These are phyloP conservation scores for Cajanus cajan DNA, from an alignment of 306 rosid genomes.

Conservation along the genomic window DNA sequence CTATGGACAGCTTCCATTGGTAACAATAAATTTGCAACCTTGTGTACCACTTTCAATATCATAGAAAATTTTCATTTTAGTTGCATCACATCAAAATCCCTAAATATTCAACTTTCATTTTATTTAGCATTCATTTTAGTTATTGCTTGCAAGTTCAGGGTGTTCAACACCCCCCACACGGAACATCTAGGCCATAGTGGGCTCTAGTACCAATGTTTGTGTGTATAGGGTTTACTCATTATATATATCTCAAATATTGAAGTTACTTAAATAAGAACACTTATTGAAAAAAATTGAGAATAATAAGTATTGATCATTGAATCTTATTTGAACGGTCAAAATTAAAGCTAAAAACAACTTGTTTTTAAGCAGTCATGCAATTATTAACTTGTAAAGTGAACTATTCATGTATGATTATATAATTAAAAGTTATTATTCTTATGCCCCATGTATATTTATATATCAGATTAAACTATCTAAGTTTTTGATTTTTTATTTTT, in stretches of 20 bases:
- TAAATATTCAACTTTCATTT: neutral
- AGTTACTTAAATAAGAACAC: neutral
- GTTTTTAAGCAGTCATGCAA: neutral
- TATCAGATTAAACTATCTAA: no score
- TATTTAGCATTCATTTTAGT: neutral
- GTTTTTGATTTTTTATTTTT: no score
- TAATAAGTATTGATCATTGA: neutral
- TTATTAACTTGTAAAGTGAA: neutral
- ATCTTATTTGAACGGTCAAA: neutral
- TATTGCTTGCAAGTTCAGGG: neutral
- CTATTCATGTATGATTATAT: neutral
- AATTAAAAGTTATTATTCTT: neutral
- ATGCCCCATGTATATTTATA: neutral
- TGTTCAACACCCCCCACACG: neutral
- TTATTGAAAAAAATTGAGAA: neutral
- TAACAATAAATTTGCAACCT: slow-evolving; percentile 30
- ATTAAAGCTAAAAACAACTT: neutral
- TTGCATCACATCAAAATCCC: neutral
- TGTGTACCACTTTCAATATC: neutral
- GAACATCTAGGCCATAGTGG: neutral
- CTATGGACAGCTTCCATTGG: slow-evolving; percentile 82
- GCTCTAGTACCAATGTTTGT: no score
- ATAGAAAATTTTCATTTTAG: neutral
- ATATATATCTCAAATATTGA: neutral
- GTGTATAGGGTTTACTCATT: neutral